A percentile compares a stretch with the other conserved stretches of the same genome.
Evolutionary conservation across 371 early-diverging fungal genomes (phyloP).

Genomic region (Rhizopus arrhizus): DNA sequence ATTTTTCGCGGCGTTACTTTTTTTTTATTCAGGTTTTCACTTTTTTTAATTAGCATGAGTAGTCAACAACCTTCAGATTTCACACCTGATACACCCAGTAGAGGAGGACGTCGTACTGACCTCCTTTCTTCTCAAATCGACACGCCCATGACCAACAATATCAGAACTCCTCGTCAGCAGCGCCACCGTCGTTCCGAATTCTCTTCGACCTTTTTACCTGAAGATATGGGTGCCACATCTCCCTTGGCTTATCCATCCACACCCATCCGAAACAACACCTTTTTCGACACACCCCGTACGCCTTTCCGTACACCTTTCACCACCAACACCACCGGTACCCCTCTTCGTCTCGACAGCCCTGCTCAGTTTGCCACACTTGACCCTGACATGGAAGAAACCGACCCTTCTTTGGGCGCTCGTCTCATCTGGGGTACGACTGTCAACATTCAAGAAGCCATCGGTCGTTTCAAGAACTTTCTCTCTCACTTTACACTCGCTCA

Average conservation of each 20-base stretch:
- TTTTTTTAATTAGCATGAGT: slow-evolving; percentile 19
- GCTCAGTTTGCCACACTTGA: slow-evolving; percentile 16
- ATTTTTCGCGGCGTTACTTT: too few relatives aligned
- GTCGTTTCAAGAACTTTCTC: slow-evolving; percentile 91
- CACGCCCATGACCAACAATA: slow-evolving; percentile 32
- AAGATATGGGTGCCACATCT: slow-evolving; percentile 39
- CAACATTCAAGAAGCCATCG: slow-evolving; percentile 89
- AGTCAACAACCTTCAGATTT: slow-evolving; percentile 30
- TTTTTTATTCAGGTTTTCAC: too few relatives aligned
- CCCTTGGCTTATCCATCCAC: slow-evolving; percentile 51
- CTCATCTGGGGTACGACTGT: slow-evolving; percentile 99
- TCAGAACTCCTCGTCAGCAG: slow-evolving; percentile 37
- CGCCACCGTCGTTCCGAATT: slow-evolving; percentile 44
- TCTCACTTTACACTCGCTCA: slow-evolving; percentile 70
- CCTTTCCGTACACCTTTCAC: slow-evolving; percentile 48
- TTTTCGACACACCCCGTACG: slow-evolving; percentile 36
- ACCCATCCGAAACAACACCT: slow-evolving; percentile 30
- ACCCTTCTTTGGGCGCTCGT: slow-evolving; percentile 52
- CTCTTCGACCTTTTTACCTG: slow-evolving; percentile 41
- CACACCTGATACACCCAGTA: slow-evolving; percentile 32
- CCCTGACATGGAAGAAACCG: slow-evolving; percentile 45
- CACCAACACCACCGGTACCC: slow-evolving; percentile 23
- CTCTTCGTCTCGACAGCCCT: slow-evolving; percentile 8
- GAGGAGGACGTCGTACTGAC: slow-evolving; percentile 28
- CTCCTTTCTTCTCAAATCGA: slow-evolving; percentile 28